Percentiles rank a stretch among this genome's conserved stretches.
These are phyloP conservation scores for Boletus rubescentipes DNA, from an alignment of 768 basidiomycete species.

Conservation along the genomic window DNA sequence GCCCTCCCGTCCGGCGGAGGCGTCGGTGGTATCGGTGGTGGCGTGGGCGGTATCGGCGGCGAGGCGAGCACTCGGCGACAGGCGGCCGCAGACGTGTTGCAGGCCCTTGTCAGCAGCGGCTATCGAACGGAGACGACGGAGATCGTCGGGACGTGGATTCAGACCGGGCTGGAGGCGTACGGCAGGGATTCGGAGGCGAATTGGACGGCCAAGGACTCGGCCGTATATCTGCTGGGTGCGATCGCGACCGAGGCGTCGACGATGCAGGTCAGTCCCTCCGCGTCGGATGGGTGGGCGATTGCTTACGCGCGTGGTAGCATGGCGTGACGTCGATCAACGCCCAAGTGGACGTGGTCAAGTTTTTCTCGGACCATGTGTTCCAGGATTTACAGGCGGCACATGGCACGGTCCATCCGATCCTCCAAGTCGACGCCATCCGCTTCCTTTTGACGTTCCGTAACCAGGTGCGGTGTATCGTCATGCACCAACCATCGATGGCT, in stretches of 20 bases:
- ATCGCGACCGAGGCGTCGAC: conserved; percentile 90
- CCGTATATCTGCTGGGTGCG: conserved; percentile 91
- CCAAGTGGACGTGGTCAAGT: conserved; percentile 90
- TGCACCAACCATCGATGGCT: background rate
- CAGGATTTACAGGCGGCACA: conserved; percentile 75
- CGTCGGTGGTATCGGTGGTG: conserved; percentile 39
- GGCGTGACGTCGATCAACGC: conserved; percentile 94
- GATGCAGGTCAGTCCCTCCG: conserved; percentile 53
- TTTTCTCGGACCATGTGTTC: conserved; percentile 91
- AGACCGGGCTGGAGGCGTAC: conserved; percentile 69
- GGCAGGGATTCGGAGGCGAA: conserved; percentile 53
- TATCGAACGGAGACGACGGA: conserved; percentile 85
- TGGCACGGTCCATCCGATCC: conserved; percentile 77
- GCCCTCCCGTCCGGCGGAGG: conserved; percentile 53
- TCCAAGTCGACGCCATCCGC: conserved; percentile 95
- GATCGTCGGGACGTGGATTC: conserved; percentile 85
- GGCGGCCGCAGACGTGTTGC: conserved; percentile 93
- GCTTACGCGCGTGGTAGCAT: conserved; percentile 45
- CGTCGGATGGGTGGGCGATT: background rate
- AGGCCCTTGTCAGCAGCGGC: conserved; percentile 79
- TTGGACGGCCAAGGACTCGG: conserved; percentile 94
- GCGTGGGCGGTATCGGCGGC: conserved; percentile 37
- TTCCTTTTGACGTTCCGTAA: conserved; percentile 96
- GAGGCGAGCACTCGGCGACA: conserved; percentile 87
- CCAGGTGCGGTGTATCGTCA: conserved; percentile 50